Conservation (phyloP, 2,329 filamentous ascomycete species). For the Cladosporium austrohemisphaericum region DNA sequence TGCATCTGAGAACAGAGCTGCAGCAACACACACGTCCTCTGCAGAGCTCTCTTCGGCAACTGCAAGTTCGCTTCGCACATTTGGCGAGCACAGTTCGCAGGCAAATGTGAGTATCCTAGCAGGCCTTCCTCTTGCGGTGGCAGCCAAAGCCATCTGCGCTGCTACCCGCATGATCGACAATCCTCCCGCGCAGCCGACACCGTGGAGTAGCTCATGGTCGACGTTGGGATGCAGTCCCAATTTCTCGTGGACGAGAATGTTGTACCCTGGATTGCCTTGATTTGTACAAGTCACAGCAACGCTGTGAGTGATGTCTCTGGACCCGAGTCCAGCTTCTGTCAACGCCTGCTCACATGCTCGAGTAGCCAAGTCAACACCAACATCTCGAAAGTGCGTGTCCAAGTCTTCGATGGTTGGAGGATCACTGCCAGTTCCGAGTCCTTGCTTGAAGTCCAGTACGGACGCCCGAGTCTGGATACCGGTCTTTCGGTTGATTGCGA, state of each 20-base stretch:
- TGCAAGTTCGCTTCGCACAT: slow-evolving; percentile 60
- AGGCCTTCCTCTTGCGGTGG: slow-evolving; percentile 54
- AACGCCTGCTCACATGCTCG: slow-evolving; percentile 35
- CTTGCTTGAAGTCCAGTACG: background rate
- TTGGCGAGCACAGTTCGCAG: slow-evolving; percentile 50
- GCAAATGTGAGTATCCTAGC: slow-evolving; percentile 64
- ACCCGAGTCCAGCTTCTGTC: slow-evolving; percentile 25
- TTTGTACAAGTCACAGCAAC: slow-evolving; percentile 39
- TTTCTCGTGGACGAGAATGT: slow-evolving; percentile 35
- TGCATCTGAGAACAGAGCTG: slow-evolving; percentile 66
- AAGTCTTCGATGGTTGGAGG: slow-evolving; percentile 20
- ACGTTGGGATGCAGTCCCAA: slow-evolving; percentile 31
- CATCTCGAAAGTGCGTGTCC: slow-evolving; percentile 28
- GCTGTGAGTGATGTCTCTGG: slow-evolving; percentile 35
- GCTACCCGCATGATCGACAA: slow-evolving; percentile 38
- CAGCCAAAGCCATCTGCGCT: slow-evolving; percentile 63
- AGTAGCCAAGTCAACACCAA: slow-evolving; percentile 31
- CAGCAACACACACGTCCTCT: slow-evolving; percentile 62
- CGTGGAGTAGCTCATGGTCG: slow-evolving; percentile 35
- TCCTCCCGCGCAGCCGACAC: slow-evolving; percentile 40
- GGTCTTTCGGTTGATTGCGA: slow-evolving; percentile 9
- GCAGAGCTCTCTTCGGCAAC: slow-evolving; percentile 48
- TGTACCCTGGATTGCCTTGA: slow-evolving; percentile 38
- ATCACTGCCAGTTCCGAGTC: background rate
- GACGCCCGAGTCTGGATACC: slow-evolving; percentile 7